phyloP scores from a whole-genome alignment of 2,329 filamentous ascomycete genomes.

The Fusarium sp. region DNA sequence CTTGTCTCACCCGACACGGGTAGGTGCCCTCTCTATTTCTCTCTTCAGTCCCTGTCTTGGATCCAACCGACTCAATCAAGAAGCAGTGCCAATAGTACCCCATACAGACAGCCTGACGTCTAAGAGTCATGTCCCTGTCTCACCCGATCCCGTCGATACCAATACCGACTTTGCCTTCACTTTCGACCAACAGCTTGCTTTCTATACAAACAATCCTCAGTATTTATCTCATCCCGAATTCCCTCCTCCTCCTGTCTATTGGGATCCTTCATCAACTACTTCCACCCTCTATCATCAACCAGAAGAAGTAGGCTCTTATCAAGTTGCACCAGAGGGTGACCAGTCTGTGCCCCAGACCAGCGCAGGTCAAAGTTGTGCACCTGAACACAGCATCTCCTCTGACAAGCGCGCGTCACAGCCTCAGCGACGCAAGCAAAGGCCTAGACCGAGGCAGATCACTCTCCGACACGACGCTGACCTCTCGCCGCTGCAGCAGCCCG shows the following conservation, averaged over 20 bases:
- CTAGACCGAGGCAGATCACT: conserved; percentile 50
- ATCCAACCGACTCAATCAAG: conserved; percentile 41
- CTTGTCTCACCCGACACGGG: conserved; percentile 51
- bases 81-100: conserved; percentile 46
- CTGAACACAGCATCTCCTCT: conserved; percentile 41
- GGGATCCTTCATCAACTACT: conserved; percentile 18
- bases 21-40: conserved; percentile 45
- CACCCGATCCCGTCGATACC: conserved; percentile 47
- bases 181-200: conserved; percentile 49
- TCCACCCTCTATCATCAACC: conserved; percentile 28
- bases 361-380: conserved; percentile 32
- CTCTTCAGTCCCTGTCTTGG: conserved; percentile 14
- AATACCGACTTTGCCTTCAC: conserved; percentile 52
- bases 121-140: conserved; percentile 45
- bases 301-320: conserved; percentile 6
- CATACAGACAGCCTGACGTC: conserved; percentile 40
- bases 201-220: conserved; percentile 40
- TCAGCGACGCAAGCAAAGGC: conserved; percentile 38
- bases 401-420: conserved; percentile 41
- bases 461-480: conserved; percentile 42
- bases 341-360: conserved; percentile 32
- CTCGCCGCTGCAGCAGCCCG: conserved; percentile 32
- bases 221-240: conserved; percentile 48
- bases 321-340: conserved; percentile 37
- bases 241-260: conserved; percentile 36